These are phyloP conservation scores for Tieghemiomyces parasiticus DNA, from an alignment of 192 early-diverging fungal species.

Conservation along the genomic window DNA sequence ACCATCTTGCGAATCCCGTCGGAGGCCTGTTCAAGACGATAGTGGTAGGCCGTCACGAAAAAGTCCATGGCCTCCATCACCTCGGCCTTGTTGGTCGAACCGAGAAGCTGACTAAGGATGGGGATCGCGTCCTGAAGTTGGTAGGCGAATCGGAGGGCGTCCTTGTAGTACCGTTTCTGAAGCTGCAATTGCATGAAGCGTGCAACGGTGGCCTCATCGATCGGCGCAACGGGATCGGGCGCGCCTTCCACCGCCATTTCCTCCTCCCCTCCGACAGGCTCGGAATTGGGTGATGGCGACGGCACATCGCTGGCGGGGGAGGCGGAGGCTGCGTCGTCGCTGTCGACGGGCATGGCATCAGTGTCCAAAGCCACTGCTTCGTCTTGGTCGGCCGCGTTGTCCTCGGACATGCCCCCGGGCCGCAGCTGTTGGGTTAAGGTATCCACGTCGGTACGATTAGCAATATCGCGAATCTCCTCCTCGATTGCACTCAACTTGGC, in stretches of 20 bases:
- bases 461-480: conserved; percentile 47
- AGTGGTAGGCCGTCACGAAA: conserved; percentile 71
- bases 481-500: conserved; percentile 42
- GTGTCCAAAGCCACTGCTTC: not conserved
- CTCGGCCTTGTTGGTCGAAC: conserved; percentile 80
- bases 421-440: not conserved
- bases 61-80: conserved; percentile 95
- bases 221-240: not conserved
- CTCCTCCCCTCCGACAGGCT: conserved; percentile 11
- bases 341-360: not conserved
- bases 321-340: not conserved
- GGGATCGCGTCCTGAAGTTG: conserved; percentile 65
- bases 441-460: conserved; percentile 11
- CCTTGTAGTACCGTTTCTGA: conserved; percentile 64
- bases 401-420: not conserved
- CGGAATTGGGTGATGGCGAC: not conserved
- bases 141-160: conserved; percentile 75
- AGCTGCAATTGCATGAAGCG: conserved; percentile 33
- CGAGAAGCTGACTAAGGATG: conserved; percentile 66
- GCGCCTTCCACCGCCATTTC: not conserved
- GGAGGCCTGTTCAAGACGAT: conserved; percentile 66
- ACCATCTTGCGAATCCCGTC: conserved; percentile 88
- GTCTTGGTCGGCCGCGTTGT: not conserved
- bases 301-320: not conserved
- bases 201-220: conserved; percentile 14